Evolutionary conservation across 2,329 filamentous ascomycete species (phyloP).

Genomic region (Chrysosporium queenslandicum): DNA sequence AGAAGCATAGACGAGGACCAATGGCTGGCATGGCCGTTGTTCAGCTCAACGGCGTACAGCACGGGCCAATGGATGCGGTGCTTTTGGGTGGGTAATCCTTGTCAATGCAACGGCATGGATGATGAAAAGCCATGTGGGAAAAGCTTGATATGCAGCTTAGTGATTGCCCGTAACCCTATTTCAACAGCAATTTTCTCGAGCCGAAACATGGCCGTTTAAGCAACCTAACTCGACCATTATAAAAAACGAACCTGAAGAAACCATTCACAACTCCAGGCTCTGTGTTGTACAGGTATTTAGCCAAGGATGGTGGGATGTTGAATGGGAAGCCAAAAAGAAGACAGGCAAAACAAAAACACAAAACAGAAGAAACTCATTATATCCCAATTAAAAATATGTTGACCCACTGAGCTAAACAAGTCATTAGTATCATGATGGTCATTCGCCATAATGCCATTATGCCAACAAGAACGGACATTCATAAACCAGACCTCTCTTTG

Average conservation of each 20-base stretch:
- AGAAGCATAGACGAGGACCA: no score
- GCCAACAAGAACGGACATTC: neutral
- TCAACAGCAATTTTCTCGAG: neutral
- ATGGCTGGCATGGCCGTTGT: no score
- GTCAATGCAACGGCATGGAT: neutral
- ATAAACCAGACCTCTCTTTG: neutral
- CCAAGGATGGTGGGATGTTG: no score
- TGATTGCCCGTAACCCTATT: slow-evolving; percentile 1
- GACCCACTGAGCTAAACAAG: neutral
- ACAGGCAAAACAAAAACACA: no score
- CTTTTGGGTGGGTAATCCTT: neutral
- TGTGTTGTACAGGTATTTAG: neutral
- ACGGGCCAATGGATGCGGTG: neutral
- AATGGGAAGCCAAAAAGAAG: no score
- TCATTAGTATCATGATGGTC: slow-evolving; percentile 3
- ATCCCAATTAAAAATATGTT: neutral
- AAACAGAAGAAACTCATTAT: neutral
- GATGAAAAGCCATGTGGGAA: slow-evolving; percentile 1
- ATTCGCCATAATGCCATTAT: neutral
- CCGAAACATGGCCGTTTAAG: neutral
- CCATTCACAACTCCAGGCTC: neutral
- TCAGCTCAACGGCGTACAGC: no score
- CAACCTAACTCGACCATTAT: neutral
- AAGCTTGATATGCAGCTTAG: neutral
- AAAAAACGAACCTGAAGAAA: neutral